phyloP scores from a whole-genome alignment of 2,329 filamentous ascomycete genomes.

The Fusarium fujikuroi region DNA sequence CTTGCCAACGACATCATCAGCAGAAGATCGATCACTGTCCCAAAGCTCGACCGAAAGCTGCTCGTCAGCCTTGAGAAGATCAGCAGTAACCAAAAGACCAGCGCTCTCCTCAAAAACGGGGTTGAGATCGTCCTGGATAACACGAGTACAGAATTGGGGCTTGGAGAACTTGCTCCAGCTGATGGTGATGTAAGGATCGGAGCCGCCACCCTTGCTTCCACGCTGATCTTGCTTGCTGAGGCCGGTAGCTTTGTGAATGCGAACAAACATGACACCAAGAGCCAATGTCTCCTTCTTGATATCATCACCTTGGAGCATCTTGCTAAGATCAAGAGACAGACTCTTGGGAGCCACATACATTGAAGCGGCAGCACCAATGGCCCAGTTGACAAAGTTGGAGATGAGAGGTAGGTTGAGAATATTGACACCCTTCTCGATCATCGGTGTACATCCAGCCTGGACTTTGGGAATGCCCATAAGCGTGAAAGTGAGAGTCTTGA shows the following conservation, averaged over 20 bases:
- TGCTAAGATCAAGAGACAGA: conserved; percentile 89
- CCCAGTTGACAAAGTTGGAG: conserved; percentile 96
- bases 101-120: conserved; percentile 91
- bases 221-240: conserved; percentile 91
- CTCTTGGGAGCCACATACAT: conserved; percentile 97
- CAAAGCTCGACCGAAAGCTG: conserved; percentile 93
- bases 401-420: conserved; percentile 92
- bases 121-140: conserved; percentile 94
- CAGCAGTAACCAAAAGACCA: conserved; percentile 85
- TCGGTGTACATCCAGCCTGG: conserved; percentile 87
- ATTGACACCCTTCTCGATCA: conserved; percentile 91
- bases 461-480: conserved; percentile 95
- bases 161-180: conserved; percentile 97
- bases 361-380: conserved; percentile 84
- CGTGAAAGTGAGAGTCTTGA: conserved; percentile 92
- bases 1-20: conserved; percentile 95
- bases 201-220: conserved; percentile 86
- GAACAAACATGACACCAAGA: conserved; percentile 89
- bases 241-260: conserved; percentile 87
- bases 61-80: conserved; percentile 93
- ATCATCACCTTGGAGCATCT: conserved; percentile 90
- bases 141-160: conserved; percentile 95
- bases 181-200: conserved; percentile 94
- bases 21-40: conserved; percentile 93
- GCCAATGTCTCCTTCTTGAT: conserved; percentile 90